A percentile compares a stretch with the other conserved stretches of the same genome.
phyloP scores from a whole-genome alignment of 495 filamentous ascomycete genomes.

The Astrothelium subdiscretum region DNA sequence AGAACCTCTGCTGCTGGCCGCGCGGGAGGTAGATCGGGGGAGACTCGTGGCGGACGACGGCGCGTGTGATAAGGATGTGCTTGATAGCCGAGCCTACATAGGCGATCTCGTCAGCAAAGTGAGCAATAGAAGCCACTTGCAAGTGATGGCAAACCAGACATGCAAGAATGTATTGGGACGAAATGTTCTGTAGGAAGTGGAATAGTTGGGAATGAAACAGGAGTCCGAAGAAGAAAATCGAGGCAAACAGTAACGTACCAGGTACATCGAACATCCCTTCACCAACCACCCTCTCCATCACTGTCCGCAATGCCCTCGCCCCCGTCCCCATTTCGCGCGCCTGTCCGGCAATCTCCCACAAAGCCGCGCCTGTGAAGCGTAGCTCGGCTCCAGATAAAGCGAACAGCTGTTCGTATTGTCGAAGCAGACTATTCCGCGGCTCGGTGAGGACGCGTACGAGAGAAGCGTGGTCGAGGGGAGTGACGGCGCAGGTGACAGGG shows the following conservation, averaged over 20 bases:
- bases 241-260: constrained; percentile 34
- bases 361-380: constrained; percentile 65
- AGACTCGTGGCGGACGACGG: constrained; percentile 52
- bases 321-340: constrained; percentile 73
- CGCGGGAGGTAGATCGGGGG: constrained; percentile 50
- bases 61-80: constrained; percentile 66
- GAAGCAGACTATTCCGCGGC: constrained; percentile 73
- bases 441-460: constrained; percentile 84
- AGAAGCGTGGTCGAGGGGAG: constrained; percentile 63
- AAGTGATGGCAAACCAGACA: too few relatives aligned
- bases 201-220: too few relatives aligned
- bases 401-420: constrained; percentile 79
- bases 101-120: not conserved
- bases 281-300: constrained; percentile 74
- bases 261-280: constrained; percentile 91
- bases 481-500: constrained; percentile 74
- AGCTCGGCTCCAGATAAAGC: constrained; percentile 72
- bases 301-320: constrained; percentile 74
- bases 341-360: constrained; percentile 65
- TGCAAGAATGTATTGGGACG: too few relatives aligned
- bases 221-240: too few relatives aligned
- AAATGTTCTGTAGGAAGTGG: too few relatives aligned
- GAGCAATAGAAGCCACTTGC: too few relatives aligned
- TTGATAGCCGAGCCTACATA: constrained; percentile 7
- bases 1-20: constrained; percentile 48